A percentile compares a stretch with the other conserved stretches of the same genome.
Evolutionary conservation across 148 eudicot genomes (phyloP).

Genomic region (Hydrangea macrophylla): DNA sequence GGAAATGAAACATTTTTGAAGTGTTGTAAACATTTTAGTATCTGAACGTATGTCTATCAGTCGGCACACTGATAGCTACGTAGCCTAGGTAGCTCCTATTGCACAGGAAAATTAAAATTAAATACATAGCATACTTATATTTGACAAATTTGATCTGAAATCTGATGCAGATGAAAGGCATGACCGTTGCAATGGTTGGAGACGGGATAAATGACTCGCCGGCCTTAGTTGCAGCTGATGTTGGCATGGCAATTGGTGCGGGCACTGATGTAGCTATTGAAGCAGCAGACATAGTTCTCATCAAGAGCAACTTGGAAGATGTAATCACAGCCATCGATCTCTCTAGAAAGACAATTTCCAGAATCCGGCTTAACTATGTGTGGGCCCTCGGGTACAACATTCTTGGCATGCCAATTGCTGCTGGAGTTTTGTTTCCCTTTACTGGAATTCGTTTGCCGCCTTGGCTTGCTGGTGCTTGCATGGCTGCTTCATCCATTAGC

Average conservation of each 20-base stretch:
- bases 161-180: conserved; percentile 61
- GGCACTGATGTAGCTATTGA: conserved; percentile 97
- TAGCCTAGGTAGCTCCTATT: too few relatives aligned
- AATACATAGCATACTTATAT: neutral
- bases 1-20: too few relatives aligned
- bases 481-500: conserved; percentile 95
- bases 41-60: too few relatives aligned
- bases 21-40: too few relatives aligned
- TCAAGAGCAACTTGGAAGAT: conserved; percentile 88
- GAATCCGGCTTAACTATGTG: conserved; percentile 77
- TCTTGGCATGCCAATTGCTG: conserved; percentile 89
- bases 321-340: conserved; percentile 91
- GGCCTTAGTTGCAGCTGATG: conserved; percentile 88
- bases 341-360: conserved; percentile 75
- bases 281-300: conserved; percentile 91
- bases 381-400: conserved; percentile 98
- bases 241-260: conserved; percentile 97
- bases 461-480: conserved; percentile 98
- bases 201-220: conserved; percentile 99
- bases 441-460: conserved; percentile 88
- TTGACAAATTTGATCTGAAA: neutral
- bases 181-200: conserved; percentile 90
- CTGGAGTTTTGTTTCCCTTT: conserved; percentile 80
- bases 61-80: too few relatives aligned
- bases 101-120: neutral